phyloP scores from a whole-genome alignment of 257 asterid genomes.

The Solanum clarkiae region DNA sequence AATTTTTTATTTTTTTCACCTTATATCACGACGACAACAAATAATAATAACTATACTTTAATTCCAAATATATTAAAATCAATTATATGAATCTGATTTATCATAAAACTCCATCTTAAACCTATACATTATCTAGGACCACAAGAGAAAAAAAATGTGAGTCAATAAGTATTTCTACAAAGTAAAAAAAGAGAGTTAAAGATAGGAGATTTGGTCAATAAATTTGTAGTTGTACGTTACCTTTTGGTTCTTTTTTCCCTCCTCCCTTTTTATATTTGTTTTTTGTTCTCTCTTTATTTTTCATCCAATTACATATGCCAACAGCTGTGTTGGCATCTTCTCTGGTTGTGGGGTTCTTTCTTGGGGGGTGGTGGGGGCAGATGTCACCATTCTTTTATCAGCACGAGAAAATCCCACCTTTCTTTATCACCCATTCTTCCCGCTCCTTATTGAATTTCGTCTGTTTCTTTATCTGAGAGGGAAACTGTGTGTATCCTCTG shows the following conservation, averaged over 20 bases:
- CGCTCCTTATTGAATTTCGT: conserved; percentile 64
- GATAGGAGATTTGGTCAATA: neutral
- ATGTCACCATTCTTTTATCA: conserved; percentile 31
- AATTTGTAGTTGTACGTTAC: conserved; percentile 17
- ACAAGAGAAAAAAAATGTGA: neutral
- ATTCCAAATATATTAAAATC: neutral
- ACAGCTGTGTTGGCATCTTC: conserved; percentile 11
- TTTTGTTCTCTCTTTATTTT: neutral
- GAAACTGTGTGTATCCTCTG: conserved; percentile 15
- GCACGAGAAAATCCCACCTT: conserved; percentile 41
- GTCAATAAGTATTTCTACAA: neutral
- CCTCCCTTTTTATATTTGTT: neutral
- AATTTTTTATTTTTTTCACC: too few relatives aligned
- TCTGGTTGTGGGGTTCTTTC: conserved; percentile 33
- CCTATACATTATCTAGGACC: neutral
- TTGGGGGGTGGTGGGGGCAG: neutral
- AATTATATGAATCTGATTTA: neutral
- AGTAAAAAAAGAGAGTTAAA: neutral
- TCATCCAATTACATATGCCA: neutral
- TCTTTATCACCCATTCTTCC: conserved; percentile 31
- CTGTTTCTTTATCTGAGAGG: conserved; percentile 23
- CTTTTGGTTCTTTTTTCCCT: neutral
- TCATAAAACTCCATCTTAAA: neutral
- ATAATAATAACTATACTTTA: neutral
- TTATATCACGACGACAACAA: too few relatives aligned